A percentile compares a stretch with the other conserved stretches of the same genome.
These are phyloP conservation scores for Paracamarosporium sp. DNA, from an alignment of 2,329 filamentous ascomycete genomes.

Conservation along the genomic window DNA sequence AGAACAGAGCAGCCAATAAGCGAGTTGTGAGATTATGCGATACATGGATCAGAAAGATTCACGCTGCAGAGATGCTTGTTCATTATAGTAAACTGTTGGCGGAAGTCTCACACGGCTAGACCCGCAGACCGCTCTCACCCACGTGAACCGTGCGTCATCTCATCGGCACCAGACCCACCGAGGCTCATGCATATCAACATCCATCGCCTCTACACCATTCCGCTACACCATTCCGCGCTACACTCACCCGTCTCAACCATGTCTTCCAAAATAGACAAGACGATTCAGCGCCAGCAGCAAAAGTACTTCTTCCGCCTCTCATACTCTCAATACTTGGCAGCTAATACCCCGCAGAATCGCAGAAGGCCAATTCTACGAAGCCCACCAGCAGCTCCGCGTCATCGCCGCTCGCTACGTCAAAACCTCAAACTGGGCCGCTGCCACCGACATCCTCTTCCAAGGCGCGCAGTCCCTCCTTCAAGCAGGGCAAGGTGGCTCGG, in stretches of 20 bases:
- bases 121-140: no score
- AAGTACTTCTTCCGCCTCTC: constrained; percentile 59
- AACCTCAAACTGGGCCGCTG: constrained; percentile 80
- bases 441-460: constrained; percentile 83
- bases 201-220: no score
- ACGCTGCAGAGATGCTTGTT: no score
- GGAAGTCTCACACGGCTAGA: no score
- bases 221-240: background rate
- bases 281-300: constrained; percentile 77
- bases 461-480: constrained; percentile 86
- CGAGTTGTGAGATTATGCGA: no score
- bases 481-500: constrained; percentile 91
- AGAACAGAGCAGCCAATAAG: no score
- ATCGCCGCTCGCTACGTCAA: constrained; percentile 95
- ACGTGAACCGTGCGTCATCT: constrained; percentile 5
- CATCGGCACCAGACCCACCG: background rate
- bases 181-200: background rate
- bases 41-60: no score
- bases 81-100: no score
- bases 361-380: constrained; percentile 96
- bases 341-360: constrained; percentile 67
- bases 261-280: constrained; percentile 70
- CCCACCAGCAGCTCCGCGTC: constrained; percentile 96
- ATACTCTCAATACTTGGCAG: background rate
- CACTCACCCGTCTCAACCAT: constrained; percentile 14